Evolutionary conservation across 805 yeast genomes (phyloP), one percentile per base, ranked within the genome.

Genomic region (Saccharomycopsis schoenii): DNA sequence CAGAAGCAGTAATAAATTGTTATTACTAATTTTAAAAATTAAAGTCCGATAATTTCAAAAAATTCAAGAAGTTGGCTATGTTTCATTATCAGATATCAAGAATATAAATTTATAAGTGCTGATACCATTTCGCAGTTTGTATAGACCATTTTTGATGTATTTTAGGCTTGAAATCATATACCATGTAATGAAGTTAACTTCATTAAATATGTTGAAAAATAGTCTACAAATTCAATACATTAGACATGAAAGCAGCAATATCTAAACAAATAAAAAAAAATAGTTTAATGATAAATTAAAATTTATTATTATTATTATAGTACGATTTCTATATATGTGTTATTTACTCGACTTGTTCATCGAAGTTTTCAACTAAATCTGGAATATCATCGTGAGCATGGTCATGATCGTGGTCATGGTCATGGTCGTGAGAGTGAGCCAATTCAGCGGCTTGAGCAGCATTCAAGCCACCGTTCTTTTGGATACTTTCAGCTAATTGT

Each of bases 401-500:
- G 57, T 60, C 65, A 47, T 62, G 65, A 55, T 77, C 85, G 62
- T 77, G 82, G 64, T 78, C 82, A 62, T 74, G 78, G 67, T 74
- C 80, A 62, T 74, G 82, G 66, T 73, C 77, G 64, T 73, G 78
- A 66, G 78, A 78, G 69, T 76, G 80, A 64, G 76, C 80, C 60
- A 67, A 74, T 66, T 74, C 77, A 60, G 72, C 69, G 58, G 72
- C 76, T 55, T 66, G 73, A 55, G 67, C 69, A 55, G 74, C 74
- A 67, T 72, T 73, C 67, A 73, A 70, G 51, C 66, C 68, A 65
- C 71, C 76, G 70, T 80, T 78, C 66, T 78, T 76, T 80, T 89
- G 92, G 76, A 89, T 77, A 76, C 88, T 92, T 77, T 88, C 88
- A 66, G 97, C 97, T 76, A 93, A 81, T 78, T 86, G 83, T 74